Conservation (phyloP, 495 filamentous ascomycete species). For the Xylaria nigripes region DNA sequence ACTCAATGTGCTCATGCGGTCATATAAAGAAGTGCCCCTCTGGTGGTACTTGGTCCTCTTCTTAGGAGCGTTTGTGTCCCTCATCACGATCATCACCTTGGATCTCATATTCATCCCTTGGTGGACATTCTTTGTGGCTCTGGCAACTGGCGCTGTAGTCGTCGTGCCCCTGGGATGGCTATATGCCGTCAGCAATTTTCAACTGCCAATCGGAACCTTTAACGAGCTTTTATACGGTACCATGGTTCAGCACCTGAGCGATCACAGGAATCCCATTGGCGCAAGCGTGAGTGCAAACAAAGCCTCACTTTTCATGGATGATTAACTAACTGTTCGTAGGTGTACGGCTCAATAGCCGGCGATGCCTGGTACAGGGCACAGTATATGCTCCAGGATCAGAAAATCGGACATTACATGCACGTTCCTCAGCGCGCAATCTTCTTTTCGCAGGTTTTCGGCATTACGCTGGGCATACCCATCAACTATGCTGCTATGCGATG, state of each 20-base stretch:
- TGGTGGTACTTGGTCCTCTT: slow-evolving; percentile 49
- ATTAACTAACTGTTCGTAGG: slow-evolving; percentile 11
- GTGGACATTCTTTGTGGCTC: slow-evolving; percentile 48
- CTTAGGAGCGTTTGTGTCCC: slow-evolving; percentile 35
- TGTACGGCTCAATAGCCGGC: slow-evolving; percentile 44
- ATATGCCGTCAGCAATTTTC: slow-evolving; percentile 49
- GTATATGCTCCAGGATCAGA: slow-evolving; percentile 46
- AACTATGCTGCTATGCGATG: slow-evolving; percentile 41
- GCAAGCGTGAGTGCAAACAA: slow-evolving; percentile 29
- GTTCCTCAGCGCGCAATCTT: slow-evolving; percentile 50
- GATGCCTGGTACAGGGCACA: slow-evolving; percentile 47
- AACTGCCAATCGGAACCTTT: slow-evolving; percentile 45
- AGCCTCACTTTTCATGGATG: not conserved
- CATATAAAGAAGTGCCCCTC: slow-evolving; percentile 47
- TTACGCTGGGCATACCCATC: slow-evolving; percentile 39
- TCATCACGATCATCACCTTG: slow-evolving; percentile 38
- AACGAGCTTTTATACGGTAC: slow-evolving; percentile 51
- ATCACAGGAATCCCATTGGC: slow-evolving; percentile 44
- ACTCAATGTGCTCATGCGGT: slow-evolving; percentile 46
- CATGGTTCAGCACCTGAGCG: slow-evolving; percentile 43
- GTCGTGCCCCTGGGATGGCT: slow-evolving; percentile 49
- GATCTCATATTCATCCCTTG: slow-evolving; percentile 49
- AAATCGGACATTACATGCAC: slow-evolving; percentile 52
- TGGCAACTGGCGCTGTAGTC: slow-evolving; percentile 41
- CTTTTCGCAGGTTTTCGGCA: slow-evolving; percentile 49